phyloP scores from a whole-genome alignment of 1,284 basidiomycete genomes.

The Fistulinella staudtii region DNA sequence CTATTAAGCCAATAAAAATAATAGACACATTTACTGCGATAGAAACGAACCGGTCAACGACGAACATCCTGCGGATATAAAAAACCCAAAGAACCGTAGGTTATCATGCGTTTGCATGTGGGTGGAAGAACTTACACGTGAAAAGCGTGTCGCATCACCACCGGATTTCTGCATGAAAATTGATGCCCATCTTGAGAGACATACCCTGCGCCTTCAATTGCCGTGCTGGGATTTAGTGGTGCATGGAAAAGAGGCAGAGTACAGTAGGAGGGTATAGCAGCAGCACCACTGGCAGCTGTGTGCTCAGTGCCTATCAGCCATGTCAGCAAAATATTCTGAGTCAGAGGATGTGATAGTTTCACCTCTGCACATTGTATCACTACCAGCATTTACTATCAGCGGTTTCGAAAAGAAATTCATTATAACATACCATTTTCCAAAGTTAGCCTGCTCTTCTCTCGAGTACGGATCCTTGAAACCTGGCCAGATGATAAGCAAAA shows the following conservation, averaged over 20 bases:
- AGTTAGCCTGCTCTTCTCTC: constrained; percentile 48
- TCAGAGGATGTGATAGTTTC: not conserved
- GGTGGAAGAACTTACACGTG: constrained; percentile 22
- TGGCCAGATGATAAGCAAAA: constrained; percentile 3
- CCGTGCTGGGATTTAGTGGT: constrained; percentile 31
- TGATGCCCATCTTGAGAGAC: constrained; percentile 46
- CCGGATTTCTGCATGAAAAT: constrained; percentile 55
- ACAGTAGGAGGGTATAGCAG: constrained; percentile 53
- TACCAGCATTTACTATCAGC: constrained; percentile 18
- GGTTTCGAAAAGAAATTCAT: not conserved
- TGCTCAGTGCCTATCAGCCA: constrained; percentile 43
- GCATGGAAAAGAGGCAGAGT: constrained; percentile 52
- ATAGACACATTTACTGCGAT: not conserved
- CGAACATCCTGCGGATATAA: constrained; percentile 22
- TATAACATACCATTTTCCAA: constrained; percentile 46
- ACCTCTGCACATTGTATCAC: constrained; percentile 51
- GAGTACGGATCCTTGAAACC: constrained; percentile 53
- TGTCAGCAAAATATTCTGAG: not conserved
- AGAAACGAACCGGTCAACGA: constrained; percentile 22
- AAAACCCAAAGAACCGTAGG: no score
- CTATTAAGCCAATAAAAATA: constrained; percentile 25
- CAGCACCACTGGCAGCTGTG: constrained; percentile 34
- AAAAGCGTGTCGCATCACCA: constrained; percentile 38
- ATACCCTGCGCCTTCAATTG: constrained; percentile 40
- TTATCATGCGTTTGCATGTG: no score